phyloP scores from a whole-genome alignment of 306 rosid genomes.

The Casuarina equisetifolia region DNA sequence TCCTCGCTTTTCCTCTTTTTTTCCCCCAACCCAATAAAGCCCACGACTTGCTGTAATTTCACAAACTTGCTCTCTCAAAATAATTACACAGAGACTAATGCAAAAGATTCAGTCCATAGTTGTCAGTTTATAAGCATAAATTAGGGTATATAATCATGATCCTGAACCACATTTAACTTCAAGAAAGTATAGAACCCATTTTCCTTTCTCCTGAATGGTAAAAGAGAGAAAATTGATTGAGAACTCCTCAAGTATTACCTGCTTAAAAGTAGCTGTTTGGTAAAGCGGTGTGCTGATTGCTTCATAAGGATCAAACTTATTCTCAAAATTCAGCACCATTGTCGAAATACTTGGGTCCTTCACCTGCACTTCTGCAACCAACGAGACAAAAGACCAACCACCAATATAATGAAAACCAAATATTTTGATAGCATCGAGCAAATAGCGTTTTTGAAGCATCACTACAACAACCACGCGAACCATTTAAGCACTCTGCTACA shows the following conservation, averaged over 20 bases:
- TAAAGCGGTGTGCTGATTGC: slow-evolving; percentile 78
- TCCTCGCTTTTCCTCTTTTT: background rate
- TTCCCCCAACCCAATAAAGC: background rate
- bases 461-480: slow-evolving; percentile 30
- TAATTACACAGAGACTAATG: no score
- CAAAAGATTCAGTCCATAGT: no score
- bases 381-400: slow-evolving; percentile 17
- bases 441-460: background rate
- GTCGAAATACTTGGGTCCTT: slow-evolving; percentile 73
- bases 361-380: slow-evolving; percentile 46
- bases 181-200: background rate
- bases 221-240: background rate
- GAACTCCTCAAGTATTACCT: slow-evolving; percentile 42
- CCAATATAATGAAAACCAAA: slow-evolving; percentile 13
- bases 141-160: background rate
- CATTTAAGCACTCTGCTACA: slow-evolving; percentile 39
- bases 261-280: slow-evolving; percentile 96
- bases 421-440: background rate
- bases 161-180: background rate
- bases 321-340: slow-evolving; percentile 71
- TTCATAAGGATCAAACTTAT: slow-evolving; percentile 72
- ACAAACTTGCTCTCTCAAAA: background rate
- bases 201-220: background rate
- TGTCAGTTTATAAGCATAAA: background rate
- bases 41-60: background rate